Percentiles rank a stretch among this genome's conserved stretches.
phyloP scores from a whole-genome alignment of 768 basidiomycete genomes.

The Lyophyllum shimeji region DNA sequence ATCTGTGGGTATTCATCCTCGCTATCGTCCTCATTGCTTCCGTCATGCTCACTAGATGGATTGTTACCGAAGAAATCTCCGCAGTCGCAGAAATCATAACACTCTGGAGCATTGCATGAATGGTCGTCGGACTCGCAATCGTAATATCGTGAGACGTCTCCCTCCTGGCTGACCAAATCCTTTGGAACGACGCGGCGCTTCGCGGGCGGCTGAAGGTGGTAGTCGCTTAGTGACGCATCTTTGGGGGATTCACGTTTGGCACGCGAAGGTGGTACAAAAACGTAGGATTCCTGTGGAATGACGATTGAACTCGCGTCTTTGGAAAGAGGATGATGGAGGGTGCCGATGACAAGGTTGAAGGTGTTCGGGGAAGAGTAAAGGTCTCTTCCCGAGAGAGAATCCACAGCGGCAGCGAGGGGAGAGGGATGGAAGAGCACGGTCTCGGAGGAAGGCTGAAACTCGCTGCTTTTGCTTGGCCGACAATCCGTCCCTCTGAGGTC shows the following conservation, averaged over 20 bases:
- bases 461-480: conserved; percentile 14
- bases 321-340: conserved; percentile 16
- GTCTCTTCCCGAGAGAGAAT: conserved; percentile 13
- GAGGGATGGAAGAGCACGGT: conserved; percentile 42
- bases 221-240: not conserved
- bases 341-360: conserved; percentile 24
- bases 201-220: not conserved
- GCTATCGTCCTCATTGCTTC: not conserved
- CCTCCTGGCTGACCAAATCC: not conserved
- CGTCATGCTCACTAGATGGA: not conserved
- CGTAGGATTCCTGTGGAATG: conserved; percentile 14
- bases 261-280: conserved; percentile 2
- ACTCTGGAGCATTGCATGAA: not conserved
- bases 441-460: conserved; percentile 25
- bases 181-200: not conserved
- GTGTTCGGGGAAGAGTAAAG: conserved; percentile 20
- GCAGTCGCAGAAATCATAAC: not conserved
- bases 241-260: not conserved
- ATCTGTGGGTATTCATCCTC: not conserved
- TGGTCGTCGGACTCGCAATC: not conserved
- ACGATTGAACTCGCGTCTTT: not conserved
- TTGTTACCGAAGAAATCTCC: not conserved
- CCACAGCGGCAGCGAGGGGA: conserved; percentile 34
- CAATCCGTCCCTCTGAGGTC: conserved; percentile 54
- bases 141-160: not conserved